Conservation (phyloP, 225 moss, liverwort and hornwort species). For the Marchantia polymorpha region DNA sequence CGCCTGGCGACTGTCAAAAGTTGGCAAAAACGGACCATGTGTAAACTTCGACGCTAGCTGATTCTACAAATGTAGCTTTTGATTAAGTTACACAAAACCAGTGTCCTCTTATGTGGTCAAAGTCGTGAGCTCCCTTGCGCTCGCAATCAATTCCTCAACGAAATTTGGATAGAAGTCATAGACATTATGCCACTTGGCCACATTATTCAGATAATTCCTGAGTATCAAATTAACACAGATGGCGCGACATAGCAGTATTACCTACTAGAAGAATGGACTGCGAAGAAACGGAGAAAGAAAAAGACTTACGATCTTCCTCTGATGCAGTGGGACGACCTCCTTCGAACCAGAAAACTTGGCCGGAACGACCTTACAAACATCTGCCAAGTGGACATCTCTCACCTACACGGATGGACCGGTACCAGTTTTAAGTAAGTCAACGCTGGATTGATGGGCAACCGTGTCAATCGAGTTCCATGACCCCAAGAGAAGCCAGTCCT, state of each 20-base stretch:
- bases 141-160: not conserved
- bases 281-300: not conserved
- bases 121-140: not conserved
- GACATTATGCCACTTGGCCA: not conserved
- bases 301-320: slow-evolving; percentile 65
- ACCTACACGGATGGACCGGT: slow-evolving; percentile 46
- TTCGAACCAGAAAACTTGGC: slow-evolving; percentile 89
- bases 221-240: not conserved
- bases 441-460: not conserved
- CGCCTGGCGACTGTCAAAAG: slow-evolving; percentile 52
- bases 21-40: not conserved
- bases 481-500: too few relatives aligned
- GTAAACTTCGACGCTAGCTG: not conserved
- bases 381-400: slow-evolving; percentile 59
- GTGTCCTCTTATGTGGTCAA: not conserved
- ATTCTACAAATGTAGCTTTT: too few relatives aligned
- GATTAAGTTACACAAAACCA: too few relatives aligned
- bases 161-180: not conserved
- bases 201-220: not conserved
- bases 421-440: not conserved
- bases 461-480: not conserved
- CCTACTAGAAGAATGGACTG: not conserved
- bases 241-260: not conserved
- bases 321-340: slow-evolving; percentile 77
- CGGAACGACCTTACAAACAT: slow-evolving; percentile 84